phyloP scores from a whole-genome alignment of 2,329 filamentous ascomycete genomes.

The Fusarium illudens region DNA sequence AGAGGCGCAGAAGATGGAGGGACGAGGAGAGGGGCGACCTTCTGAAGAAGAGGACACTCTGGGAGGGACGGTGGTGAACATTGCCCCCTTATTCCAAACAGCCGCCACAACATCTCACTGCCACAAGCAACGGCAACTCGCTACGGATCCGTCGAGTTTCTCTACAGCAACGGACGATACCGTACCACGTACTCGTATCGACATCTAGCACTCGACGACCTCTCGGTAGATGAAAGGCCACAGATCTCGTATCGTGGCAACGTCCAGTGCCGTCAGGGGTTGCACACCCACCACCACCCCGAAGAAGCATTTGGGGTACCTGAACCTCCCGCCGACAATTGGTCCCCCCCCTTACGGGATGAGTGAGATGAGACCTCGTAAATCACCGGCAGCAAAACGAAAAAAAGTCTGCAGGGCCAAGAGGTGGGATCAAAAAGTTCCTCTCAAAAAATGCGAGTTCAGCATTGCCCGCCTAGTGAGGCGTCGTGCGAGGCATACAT shows the following conservation, averaged over 20 bases:
- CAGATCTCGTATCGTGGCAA: background rate
- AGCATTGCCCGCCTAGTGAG: background rate
- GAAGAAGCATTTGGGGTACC: too few relatives aligned
- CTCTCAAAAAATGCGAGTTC: background rate
- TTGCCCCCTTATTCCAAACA: background rate
- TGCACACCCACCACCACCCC: too few relatives aligned
- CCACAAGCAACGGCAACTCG: background rate
- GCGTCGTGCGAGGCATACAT: background rate
- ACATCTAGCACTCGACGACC: background rate
- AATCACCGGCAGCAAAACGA: background rate
- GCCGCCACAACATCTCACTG: background rate
- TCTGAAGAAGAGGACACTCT: background rate
- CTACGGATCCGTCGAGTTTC: background rate
- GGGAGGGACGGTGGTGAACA: background rate
- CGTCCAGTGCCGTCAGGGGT: background rate
- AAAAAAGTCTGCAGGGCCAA: background rate
- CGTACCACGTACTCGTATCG: background rate
- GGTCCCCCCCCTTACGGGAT: background rate
- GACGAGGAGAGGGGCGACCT: background rate
- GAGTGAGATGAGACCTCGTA: background rate
- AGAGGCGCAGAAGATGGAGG: background rate
- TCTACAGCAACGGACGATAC: background rate
- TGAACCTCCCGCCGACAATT: background rate
- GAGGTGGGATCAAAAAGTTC: background rate
- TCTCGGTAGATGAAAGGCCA: background rate